phyloP scores from a whole-genome alignment of 2,329 filamentous ascomycete genomes.

The Fusarium sp. region DNA sequence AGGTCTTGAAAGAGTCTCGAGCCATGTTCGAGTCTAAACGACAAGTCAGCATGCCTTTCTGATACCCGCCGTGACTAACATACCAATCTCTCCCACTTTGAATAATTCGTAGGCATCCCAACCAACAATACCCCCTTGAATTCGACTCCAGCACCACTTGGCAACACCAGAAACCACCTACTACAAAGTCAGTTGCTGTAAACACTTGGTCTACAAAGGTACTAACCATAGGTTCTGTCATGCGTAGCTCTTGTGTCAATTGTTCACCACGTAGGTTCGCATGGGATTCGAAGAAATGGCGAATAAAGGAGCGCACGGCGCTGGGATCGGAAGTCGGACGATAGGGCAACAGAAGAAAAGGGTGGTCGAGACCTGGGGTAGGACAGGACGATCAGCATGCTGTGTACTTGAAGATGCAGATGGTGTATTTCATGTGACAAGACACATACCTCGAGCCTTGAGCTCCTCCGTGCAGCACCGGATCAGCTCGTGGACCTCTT shows the following conservation, averaged over 20 bases:
- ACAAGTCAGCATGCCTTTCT: slow-evolving; percentile 29
- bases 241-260: slow-evolving; percentile 84
- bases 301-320: slow-evolving; percentile 89
- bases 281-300: slow-evolving; percentile 85
- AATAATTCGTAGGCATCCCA: slow-evolving; percentile 99
- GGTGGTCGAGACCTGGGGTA: slow-evolving; percentile 78
- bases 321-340: slow-evolving; percentile 92
- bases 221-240: slow-evolving; percentile 92
- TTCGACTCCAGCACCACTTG: slow-evolving; percentile 98
- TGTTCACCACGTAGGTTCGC: slow-evolving; percentile 72
- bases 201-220: background rate
- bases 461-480: slow-evolving; percentile 87
- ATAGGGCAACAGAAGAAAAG: slow-evolving; percentile 93
- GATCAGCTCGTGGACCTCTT: slow-evolving; percentile 90
- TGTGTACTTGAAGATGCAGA: slow-evolving; percentile 5
- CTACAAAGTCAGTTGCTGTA: slow-evolving; percentile 37
- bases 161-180: slow-evolving; percentile 92
- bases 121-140: slow-evolving; percentile 89
- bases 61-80: slow-evolving; percentile 10
- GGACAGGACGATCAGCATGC: slow-evolving; percentile 35
- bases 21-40: slow-evolving; percentile 85
- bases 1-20: slow-evolving; percentile 92
- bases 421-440: slow-evolving; percentile 5
- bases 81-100: slow-evolving; percentile 90
- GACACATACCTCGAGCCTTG: slow-evolving; percentile 86